Base-by-base conservation (phyloP, 2,329 filamentous ascomycete genomes). In the Colletotrichum sp. region DNA sequence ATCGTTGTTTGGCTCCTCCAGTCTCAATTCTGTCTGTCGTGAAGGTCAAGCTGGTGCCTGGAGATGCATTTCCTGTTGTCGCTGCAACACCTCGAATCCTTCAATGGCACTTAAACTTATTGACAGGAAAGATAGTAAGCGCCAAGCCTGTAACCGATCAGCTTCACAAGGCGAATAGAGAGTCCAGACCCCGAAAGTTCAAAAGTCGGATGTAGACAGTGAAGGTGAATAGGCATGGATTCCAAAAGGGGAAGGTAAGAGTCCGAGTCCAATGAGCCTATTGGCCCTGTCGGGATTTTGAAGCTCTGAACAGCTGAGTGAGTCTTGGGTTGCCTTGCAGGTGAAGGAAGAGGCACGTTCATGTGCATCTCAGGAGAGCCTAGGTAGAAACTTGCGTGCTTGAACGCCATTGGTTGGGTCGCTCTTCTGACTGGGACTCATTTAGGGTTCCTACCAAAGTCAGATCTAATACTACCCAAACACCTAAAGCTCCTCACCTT, bases 1-100 rank as follows among this genome's bases (percentile, higher is more conserved):
- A 52, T 21, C 43, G n/a, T 52, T 21, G 0, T 0, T 0, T 52
- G 43, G 2, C n/a, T 0, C 10, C 43, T 21, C n/a, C 5, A 21
- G 43, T 52, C 43, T 52, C n/a, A 21, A 52, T 13, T 48, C 9
- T 6, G n/a, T 52, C 0, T 52, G n/a, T 12, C 43, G 1, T 21
- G 10, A 52, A 21, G 43, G 43, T 52, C n/a, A 52, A 52, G n/a
- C n/a, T 52, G 43, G n/a, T 13, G 43, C 43, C n/a, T 52, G 43
- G 10, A 21, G n/a, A 52, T 52, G 43, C 43, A 52, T 21, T 10
- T 0, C n/a, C 43, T 52, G 6, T 21, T 52, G n/a, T 21, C 43
- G 43, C 43, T 52, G 1, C 43, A 52, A 52, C n/a, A 52, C 12
- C n/a, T 21, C n/a, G 43, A 4, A 52, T 52, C 43, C 43, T 52